Percentiles rank a stretch among this genome's conserved stretches.
Evolutionary conservation across 257 asterid species (phyloP).

Genomic region (Rauvolfia tetraphylla): DNA sequence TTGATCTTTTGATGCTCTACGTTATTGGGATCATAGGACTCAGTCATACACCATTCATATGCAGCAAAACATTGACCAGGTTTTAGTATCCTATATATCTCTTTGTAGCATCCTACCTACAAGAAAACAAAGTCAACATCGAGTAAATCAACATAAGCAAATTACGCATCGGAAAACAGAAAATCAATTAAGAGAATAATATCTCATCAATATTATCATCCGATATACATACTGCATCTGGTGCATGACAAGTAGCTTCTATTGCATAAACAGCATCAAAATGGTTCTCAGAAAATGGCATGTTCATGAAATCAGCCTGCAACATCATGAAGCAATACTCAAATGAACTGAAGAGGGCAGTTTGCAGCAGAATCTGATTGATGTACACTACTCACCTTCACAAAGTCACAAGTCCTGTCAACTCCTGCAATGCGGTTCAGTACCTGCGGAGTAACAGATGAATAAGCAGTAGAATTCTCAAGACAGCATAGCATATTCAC

Average conservation of each 20-base stretch:
- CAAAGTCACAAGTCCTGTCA: constrained; percentile 72
- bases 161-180: background rate
- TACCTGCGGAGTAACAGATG: constrained; percentile 33
- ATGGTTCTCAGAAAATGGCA: constrained; percentile 83
- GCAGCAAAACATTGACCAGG: constrained; percentile 99
- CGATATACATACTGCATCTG: constrained; percentile 68
- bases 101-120: constrained; percentile 95
- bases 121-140: background rate
- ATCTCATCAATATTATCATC: background rate
- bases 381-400: constrained; percentile 50
- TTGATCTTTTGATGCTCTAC: constrained; percentile 81
- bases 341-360: constrained; percentile 16
- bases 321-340: constrained; percentile 15
- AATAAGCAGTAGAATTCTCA: background rate
- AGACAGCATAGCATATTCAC: background rate
- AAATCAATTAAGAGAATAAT: background rate
- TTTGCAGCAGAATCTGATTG: background rate
- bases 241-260: constrained; percentile 99
- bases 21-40: constrained; percentile 63
- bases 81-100: constrained; percentile 80
- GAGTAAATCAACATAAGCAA: background rate
- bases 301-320: constrained; percentile 99
- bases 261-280: constrained; percentile 95
- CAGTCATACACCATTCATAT: constrained; percentile 99
- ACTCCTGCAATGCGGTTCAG: constrained; percentile 73